A percentile compares a stretch with the other conserved stretches of the same genome.
phyloP scores from a whole-genome alignment of 306 rosid species.

The Glycyrrhiza uralensis region DNA sequence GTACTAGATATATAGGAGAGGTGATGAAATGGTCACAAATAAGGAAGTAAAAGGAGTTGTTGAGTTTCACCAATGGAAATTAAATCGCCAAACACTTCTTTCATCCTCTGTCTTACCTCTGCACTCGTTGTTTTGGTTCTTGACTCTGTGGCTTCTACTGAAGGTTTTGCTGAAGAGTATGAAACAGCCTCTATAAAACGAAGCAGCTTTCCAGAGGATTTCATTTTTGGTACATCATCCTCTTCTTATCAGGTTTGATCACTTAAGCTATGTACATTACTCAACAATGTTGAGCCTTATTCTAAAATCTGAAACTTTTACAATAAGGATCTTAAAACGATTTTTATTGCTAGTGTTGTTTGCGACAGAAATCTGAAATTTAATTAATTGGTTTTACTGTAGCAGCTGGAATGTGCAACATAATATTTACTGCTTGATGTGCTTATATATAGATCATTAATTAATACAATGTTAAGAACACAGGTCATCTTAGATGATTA shows the following conservation, averaged over 20 bases:
- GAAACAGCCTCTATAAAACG: conserved; percentile 14
- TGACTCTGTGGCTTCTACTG: neutral
- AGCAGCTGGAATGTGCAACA: neutral
- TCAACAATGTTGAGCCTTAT: no score
- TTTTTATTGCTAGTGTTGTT: no score
- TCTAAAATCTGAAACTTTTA: no score
- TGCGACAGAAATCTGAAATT: no score
- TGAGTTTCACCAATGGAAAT: neutral
- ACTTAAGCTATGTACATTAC: neutral
- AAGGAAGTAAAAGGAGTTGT: neutral
- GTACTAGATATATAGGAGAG: no score
- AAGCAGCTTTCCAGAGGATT: conserved; percentile 31
- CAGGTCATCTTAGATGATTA: neutral
- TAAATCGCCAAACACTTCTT: neutral
- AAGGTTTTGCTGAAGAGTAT: neutral
- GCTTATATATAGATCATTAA: no score
- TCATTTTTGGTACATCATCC: conserved; percentile 38
- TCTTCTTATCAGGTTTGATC: conserved; percentile 42
- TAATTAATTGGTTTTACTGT: neutral
- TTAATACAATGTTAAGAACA: no score
- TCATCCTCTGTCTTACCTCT: neutral
- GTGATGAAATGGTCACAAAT: no score
- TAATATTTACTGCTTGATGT: no score
- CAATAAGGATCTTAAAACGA: no score
- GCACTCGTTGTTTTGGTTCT: neutral